Evolutionary conservation across 192 early-diverging fungal species (phyloP), one percentile per base, ranked within the genome.

Genomic region (Rhizophagus clarus): DNA sequence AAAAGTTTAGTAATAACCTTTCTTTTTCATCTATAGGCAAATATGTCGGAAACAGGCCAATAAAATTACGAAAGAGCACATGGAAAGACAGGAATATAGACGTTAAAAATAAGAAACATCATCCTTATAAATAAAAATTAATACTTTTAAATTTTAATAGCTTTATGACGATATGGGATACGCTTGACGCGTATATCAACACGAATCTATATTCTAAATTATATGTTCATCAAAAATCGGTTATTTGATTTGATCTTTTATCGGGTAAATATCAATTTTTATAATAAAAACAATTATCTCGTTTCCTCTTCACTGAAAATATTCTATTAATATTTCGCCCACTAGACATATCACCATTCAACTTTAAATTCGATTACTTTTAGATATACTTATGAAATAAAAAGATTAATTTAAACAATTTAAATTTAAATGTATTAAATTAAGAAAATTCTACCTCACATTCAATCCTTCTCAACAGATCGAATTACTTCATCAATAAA

Each of bases 21-120:
- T 73, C 71, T 77, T n/a, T 26, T 26, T 75, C 45, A 67, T 75
- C 69, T 61, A 74, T 81, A 95, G 93, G 93, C 61, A 98, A 99
- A 86, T 99, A 97, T 83, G 93, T 99, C 6, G 97, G 97, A 37
- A 96, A 95, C 79, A 84, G 96, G 62, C 97, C 97, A 4, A 96
- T 99, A 76, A 97, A 95, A 81, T 89, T 99, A 56, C 90, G 95
- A 45, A 97, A 97, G 81, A 96, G 95, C 77, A 95, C 84, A 32
- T 97, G 96, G 96, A 93, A 95, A 72, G 95, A 97, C 40, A 91
- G 96, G 67, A 96, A 93, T 81, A 89, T 92, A 1, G 94, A 96
- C 74, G 89, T 89, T 73, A 78, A 78, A 78, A 47, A 14, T 14
- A 78, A 67, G 26, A 78, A 78, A 60, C 66, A 78, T 37, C 62